A percentile compares a stretch with the other conserved stretches of the same genome.
These are phyloP conservation scores for Haematococcus lacustris DNA, from an alignment of 139 green algal species.

Conservation along the genomic window DNA sequence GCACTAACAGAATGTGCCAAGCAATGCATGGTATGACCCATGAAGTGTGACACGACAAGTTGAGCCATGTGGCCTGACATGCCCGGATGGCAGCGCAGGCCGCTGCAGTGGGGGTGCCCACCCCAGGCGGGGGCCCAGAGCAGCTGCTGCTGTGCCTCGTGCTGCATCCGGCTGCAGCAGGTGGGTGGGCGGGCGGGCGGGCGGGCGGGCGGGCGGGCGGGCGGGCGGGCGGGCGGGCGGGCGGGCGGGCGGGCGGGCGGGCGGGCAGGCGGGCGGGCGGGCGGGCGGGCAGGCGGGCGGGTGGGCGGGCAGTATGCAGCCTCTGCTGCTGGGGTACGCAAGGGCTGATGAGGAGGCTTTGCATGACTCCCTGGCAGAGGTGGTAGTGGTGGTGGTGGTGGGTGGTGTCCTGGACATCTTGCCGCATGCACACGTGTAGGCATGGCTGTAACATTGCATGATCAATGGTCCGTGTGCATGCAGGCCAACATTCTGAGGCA, in stretches of 20 bases:
- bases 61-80: background rate
- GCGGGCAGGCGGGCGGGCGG: too few species aligned
- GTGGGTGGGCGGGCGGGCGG: slow-evolving; percentile 50
- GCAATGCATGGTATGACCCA: background rate
- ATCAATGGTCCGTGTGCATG: background rate
- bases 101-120: slow-evolving; percentile 71
- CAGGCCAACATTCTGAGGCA: background rate
- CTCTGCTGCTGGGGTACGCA: background rate
- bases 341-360: background rate
- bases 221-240: too few species aligned
- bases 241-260: too few species aligned
- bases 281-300: too few species aligned
- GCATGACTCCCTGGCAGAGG: background rate
- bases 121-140: slow-evolving; percentile 73
- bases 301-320: background rate
- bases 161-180: slow-evolving; percentile 25
- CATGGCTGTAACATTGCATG: background rate
- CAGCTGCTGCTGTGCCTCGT: slow-evolving; percentile 78
- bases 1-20: background rate
- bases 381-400: background rate
- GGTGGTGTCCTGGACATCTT: background rate
- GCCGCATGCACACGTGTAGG: background rate
- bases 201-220: too few species aligned
- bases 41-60: background rate
- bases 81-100: slow-evolving; percentile 32